phyloP scores from a whole-genome alignment of 148 eudicot species.

The Amaranthus palmeri region DNA sequence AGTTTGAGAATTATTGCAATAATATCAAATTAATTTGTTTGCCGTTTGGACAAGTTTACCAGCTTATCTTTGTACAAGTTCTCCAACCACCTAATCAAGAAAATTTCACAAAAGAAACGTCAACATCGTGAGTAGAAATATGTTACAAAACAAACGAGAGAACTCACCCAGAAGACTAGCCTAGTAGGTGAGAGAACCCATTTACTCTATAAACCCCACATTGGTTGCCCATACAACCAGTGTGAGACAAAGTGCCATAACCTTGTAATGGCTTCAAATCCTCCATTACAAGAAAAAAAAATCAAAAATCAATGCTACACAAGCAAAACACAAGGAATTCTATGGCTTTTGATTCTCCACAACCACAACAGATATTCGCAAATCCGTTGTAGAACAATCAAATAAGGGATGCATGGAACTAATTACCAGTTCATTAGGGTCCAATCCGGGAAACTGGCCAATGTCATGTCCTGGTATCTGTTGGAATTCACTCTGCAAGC shows the following conservation, averaged over 20 bases:
- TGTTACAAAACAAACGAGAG: too few relatives aligned
- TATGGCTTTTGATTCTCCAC: not conserved
- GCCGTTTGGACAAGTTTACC: not conserved
- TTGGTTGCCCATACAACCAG: too few relatives aligned
- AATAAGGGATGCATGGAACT: not conserved
- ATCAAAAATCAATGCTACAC: not conserved
- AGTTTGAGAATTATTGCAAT: not conserved
- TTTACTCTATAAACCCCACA: too few relatives aligned
- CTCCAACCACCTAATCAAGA: conserved; percentile 20
- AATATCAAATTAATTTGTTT: not conserved
- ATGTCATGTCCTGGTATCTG: conserved; percentile 67
- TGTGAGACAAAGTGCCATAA: too few relatives aligned
- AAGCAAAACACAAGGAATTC: not conserved
- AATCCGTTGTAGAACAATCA: not conserved
- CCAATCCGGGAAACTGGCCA: conserved; percentile 85
- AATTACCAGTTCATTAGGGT: conserved; percentile 24
- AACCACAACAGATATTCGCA: not conserved
- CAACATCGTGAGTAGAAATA: too few relatives aligned
- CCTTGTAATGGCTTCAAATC: not conserved
- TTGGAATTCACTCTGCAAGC: conserved; percentile 62
- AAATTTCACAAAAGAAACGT: not conserved
- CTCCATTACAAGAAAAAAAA: not conserved
- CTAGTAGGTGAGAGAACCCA: too few relatives aligned
- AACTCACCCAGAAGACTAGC: too few relatives aligned
- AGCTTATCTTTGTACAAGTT: conserved; percentile 19